A percentile compares a stretch with the other conserved stretches of the same genome.
phyloP scores from a whole-genome alignment of 2,329 filamentous ascomycete genomes.

The Venturia asperata region DNA sequence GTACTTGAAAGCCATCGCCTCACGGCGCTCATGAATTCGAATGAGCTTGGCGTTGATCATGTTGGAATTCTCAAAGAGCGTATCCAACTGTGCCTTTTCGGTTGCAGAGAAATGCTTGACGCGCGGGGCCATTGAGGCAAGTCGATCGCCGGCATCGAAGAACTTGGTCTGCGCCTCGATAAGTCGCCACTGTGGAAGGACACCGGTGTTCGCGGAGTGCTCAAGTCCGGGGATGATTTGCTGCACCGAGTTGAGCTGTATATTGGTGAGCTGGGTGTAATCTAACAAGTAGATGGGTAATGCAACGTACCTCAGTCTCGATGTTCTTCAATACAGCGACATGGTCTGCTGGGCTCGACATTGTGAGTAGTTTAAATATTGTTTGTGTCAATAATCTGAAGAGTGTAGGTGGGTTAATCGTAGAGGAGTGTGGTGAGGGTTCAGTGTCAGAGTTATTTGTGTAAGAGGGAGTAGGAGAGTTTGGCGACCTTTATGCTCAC shows the following conservation, averaged over 20 bases:
- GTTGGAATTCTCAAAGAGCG: not conserved
- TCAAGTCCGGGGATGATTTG: not conserved
- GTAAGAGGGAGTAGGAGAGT: not conserved
- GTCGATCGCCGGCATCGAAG: constrained; percentile 1
- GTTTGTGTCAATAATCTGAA: not conserved
- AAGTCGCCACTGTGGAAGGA: not conserved
- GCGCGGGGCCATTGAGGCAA: not conserved
- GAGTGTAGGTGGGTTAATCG: not conserved
- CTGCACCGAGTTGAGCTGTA: not conserved
- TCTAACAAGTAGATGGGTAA: not conserved
- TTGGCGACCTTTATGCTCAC: not conserved
- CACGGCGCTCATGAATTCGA: not conserved
- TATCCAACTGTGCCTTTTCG: not conserved
- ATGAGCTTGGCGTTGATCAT: not conserved
- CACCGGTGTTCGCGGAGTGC: not conserved
- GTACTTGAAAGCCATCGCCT: not conserved
- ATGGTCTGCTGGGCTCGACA: not conserved
- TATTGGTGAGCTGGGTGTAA: not conserved
- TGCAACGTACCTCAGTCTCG: not conserved
- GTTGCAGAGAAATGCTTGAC: not conserved
- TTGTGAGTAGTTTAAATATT: not conserved
- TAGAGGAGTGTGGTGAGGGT: not conserved
- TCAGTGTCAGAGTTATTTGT: not conserved
- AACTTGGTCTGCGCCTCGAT: not conserved
- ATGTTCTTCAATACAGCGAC: not conserved